phyloP scores from a whole-genome alignment of 805 yeast species.

The Metschnikowia borealis region DNA sequence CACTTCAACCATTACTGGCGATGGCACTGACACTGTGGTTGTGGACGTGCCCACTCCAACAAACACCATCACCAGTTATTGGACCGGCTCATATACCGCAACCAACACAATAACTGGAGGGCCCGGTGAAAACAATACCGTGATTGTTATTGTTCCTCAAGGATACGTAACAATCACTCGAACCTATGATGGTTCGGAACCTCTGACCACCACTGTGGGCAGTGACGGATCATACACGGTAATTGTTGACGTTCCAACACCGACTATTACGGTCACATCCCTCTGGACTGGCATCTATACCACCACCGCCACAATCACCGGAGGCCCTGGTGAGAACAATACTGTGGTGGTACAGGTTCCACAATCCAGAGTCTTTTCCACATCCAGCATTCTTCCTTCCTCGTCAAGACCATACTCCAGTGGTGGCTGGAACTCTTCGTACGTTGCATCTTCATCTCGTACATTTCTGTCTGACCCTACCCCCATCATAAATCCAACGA shows the following conservation, averaged over 20 bases:
- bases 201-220: constrained; percentile 7
- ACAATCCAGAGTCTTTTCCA: not conserved
- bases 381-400: not conserved
- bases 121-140: constrained; percentile 13
- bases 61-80: constrained; percentile 1
- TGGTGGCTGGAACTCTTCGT: not conserved
- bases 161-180: constrained; percentile 2
- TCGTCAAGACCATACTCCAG: not conserved
- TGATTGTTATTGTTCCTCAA: constrained; percentile 9
- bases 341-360: constrained; percentile 13
- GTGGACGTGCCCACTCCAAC: constrained; percentile 7
- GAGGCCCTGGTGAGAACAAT: constrained; percentile 3
- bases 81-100: constrained; percentile 2
- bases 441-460: not conserved
- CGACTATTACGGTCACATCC: constrained; percentile 8
- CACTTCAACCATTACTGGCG: constrained; percentile 1
- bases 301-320: constrained; percentile 4
- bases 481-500: too few species aligned
- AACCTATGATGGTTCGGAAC: constrained; percentile 9
- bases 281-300: not conserved
- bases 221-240: not conserved
- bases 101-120: constrained; percentile 6
- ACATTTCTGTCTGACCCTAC: too few species aligned
- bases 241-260: constrained; percentile 16
- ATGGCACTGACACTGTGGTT: constrained; percentile 10